Evolutionary conservation across 2,329 filamentous ascomycete genomes (phyloP).

Genomic region (Reticulascus tulasneorum): DNA sequence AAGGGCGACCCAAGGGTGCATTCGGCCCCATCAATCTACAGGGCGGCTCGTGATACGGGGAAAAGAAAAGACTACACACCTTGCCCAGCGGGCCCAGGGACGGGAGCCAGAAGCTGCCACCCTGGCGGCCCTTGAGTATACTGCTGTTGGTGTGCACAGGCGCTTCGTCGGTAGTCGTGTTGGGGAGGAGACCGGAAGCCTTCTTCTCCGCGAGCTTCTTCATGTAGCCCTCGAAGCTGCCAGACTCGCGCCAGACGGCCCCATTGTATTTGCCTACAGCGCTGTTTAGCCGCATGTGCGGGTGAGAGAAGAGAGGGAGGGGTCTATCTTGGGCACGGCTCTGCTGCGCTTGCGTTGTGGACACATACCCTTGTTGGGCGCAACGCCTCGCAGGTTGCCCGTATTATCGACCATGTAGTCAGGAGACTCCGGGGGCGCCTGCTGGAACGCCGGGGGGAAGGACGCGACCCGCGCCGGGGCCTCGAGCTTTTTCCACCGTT

Average conservation of each 20-base stretch:
- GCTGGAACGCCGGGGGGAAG: neutral
- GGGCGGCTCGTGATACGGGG: no score
- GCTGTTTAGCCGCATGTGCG: no score
- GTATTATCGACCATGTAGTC: conserved; percentile 1
- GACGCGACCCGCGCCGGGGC: neutral
- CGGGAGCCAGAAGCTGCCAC: neutral
- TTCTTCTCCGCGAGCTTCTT: neutral
- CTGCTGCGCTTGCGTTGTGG: no score
- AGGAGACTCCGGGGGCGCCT: neutral
- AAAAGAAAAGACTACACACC: neutral
- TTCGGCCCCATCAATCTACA: no score
- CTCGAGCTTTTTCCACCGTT: neutral
- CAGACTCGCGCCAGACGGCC: neutral
- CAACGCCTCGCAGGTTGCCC: neutral
- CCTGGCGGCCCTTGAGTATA: neutral
- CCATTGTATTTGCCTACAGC: neutral
- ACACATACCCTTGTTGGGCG: neutral
- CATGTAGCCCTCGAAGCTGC: conserved; percentile 1
- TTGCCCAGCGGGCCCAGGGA: neutral
- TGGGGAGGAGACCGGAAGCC: neutral
- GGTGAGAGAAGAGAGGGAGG: no score
- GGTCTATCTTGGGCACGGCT: no score
- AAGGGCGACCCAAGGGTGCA: no score
- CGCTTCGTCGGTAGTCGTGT: neutral
- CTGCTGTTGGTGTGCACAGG: neutral